Conservation (phyloP, 2,329 filamentous ascomycete species). For the Lecanicillium sp. region DNA sequence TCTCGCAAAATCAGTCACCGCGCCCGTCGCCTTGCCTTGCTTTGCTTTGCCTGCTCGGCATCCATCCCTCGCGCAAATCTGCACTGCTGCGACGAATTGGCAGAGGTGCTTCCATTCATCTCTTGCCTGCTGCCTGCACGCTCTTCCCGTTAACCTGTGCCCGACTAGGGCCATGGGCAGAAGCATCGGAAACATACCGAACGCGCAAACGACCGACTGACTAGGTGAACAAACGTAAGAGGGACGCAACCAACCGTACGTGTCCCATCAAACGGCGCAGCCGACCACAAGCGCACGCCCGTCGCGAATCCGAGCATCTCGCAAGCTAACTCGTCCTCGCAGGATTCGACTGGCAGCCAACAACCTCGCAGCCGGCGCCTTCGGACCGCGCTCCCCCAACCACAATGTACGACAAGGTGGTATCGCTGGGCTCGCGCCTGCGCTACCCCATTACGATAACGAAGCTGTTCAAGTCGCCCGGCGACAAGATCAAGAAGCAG, state of each 20-base stretch:
- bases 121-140: neutral
- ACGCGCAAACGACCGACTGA: slow-evolving; percentile 6
- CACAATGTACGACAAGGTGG: slow-evolving; percentile 34
- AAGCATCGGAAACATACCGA: slow-evolving; percentile 4
- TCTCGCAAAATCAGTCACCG: slow-evolving; percentile 5
- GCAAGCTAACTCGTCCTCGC: neutral
- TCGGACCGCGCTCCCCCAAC: slow-evolving; percentile 1
- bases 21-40: neutral
- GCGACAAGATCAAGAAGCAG: slow-evolving; percentile 69
- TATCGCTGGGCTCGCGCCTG: slow-evolving; percentile 56
- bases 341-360: slow-evolving; percentile 2
- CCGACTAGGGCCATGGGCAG: slow-evolving; percentile 10
- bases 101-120: neutral
- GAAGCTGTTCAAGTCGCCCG: slow-evolving; percentile 69
- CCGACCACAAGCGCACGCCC: too few relatives aligned
- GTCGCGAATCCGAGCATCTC: neutral
- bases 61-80: too few relatives aligned
- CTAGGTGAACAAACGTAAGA: neutral
- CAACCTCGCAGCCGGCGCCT: slow-evolving; percentile 7
- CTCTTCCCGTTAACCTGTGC: neutral
- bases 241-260: neutral
- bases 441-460: slow-evolving; percentile 93
- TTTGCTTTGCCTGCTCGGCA: too few relatives aligned
- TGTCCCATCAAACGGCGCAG: too few relatives aligned
- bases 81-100: neutral